Percentiles rank a stretch among this genome's conserved stretches.
phyloP scores from a whole-genome alignment of 2,329 filamentous ascomycete species.

The Madurella fahalii region DNA sequence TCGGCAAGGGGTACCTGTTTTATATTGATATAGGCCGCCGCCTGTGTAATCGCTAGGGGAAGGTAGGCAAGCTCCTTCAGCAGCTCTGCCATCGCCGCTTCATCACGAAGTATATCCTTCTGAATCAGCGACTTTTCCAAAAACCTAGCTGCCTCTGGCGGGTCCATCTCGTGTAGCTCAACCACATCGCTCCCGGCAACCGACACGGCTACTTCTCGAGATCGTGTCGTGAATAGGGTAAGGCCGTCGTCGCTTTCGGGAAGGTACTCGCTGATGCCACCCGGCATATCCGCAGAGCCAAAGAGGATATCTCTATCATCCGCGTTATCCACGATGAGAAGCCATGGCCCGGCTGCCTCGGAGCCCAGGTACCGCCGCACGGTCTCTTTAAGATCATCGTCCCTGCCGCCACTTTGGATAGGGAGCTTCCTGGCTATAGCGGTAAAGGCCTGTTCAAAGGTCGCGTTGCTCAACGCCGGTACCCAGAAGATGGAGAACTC shows the following conservation, averaged over 20 bases:
- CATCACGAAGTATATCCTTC: slow-evolving; percentile 18
- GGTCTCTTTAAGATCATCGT: slow-evolving; percentile 56
- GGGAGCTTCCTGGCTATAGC: slow-evolving; percentile 32
- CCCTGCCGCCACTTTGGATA: slow-evolving; percentile 41
- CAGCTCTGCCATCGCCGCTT: slow-evolving; percentile 20
- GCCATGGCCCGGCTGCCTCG: slow-evolving; percentile 32
- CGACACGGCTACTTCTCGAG: slow-evolving; percentile 29
- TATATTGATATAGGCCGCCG: slow-evolving; percentile 16
- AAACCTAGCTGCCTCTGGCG: slow-evolving; percentile 27
- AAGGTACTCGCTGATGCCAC: slow-evolving; percentile 30
- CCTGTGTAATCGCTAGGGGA: slow-evolving; percentile 36
- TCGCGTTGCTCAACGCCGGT: slow-evolving; percentile 35
- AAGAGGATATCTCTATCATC: slow-evolving; percentile 34
- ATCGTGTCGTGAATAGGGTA: slow-evolving; percentile 38
- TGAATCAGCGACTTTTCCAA: slow-evolving; percentile 26
- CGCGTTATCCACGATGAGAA: slow-evolving; percentile 41
- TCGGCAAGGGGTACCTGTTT: slow-evolving; percentile 6
- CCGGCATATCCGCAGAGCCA: slow-evolving; percentile 6
- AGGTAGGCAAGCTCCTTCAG: slow-evolving; percentile 35
- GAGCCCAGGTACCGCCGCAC: slow-evolving; percentile 42
- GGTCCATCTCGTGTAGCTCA: slow-evolving; percentile 31
- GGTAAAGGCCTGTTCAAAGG: slow-evolving; percentile 37
- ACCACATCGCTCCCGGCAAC: slow-evolving; percentile 28
- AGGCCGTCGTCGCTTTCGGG: slow-evolving; percentile 32
- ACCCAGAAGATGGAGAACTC: slow-evolving; percentile 43